Percentiles rank a stretch among this genome's conserved stretches.
These are phyloP conservation scores for Skeletonema tropicum DNA, from an alignment of 108 stramenopile species.

Conservation along the genomic window DNA sequence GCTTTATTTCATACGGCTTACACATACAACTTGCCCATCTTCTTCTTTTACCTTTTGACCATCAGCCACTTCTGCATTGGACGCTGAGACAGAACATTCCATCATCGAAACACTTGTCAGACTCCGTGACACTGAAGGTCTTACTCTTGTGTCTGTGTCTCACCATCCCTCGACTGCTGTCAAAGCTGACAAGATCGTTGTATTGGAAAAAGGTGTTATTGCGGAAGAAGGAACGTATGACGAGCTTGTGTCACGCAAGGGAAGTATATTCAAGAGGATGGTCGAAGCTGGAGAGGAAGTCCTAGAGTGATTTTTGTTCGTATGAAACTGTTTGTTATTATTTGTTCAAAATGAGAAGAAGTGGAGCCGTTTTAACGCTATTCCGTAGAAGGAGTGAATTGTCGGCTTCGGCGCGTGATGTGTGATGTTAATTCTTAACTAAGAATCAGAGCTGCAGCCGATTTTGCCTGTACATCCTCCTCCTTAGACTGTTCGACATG, in stretches of 20 bases:
- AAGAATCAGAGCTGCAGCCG: background rate
- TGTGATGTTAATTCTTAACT: background rate
- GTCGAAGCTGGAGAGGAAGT: slow-evolving; percentile 9
- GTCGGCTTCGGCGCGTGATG: background rate
- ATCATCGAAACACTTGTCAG: slow-evolving; percentile 13
- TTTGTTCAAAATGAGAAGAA: background rate
- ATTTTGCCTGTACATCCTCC: background rate
- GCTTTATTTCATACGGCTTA: no score
- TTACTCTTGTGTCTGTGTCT: slow-evolving; percentile 44
- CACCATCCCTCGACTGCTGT: slow-evolving; percentile 57
- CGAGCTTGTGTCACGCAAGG: slow-evolving; percentile 42
- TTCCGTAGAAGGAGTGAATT: no score
- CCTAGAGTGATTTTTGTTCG: background rate
- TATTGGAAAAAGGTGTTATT: slow-evolving; percentile 54
- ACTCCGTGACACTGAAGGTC: slow-evolving; percentile 15
- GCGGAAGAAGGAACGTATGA: slow-evolving; percentile 62
- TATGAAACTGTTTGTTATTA: background rate
- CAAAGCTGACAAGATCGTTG: slow-evolving; percentile 65
- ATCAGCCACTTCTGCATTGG: slow-evolving; percentile 48
- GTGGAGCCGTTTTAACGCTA: no score
- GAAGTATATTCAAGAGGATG: slow-evolving; percentile 49
- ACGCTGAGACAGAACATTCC: slow-evolving; percentile 14
- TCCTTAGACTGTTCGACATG: background rate
- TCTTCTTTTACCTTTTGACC: background rate
- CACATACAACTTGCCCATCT: no score